These are phyloP conservation scores for Diaporthe citrichinensis DNA, from an alignment of 2,329 filamentous ascomycete species.

Conservation along the genomic window DNA sequence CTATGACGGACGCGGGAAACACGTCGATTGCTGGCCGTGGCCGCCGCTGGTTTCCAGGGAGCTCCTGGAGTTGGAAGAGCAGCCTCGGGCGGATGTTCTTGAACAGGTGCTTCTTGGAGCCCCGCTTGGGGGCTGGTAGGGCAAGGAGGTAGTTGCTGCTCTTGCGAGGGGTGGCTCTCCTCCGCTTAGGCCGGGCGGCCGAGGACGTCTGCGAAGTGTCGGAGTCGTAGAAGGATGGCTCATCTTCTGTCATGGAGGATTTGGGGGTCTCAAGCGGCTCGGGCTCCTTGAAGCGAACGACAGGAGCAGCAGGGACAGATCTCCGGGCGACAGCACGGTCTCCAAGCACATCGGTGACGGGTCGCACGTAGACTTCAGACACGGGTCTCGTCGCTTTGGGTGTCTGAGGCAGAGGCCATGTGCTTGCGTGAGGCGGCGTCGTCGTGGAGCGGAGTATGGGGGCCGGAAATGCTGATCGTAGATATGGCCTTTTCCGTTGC, in stretches of 20 bases:
- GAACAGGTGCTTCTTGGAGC: slow-evolving; percentile 74
- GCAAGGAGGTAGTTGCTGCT: slow-evolving; percentile 78
- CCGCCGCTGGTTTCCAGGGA: slow-evolving; percentile 69
- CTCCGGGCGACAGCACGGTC: slow-evolving; percentile 41
- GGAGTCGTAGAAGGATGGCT: slow-evolving; percentile 60
- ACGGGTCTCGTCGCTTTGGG: slow-evolving; percentile 30
- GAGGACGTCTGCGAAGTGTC: slow-evolving; percentile 50
- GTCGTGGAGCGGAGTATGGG: slow-evolving; percentile 49
- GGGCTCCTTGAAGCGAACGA: slow-evolving; percentile 63
- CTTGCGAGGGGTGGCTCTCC: slow-evolving; percentile 62
- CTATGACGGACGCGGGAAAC: slow-evolving; percentile 75
- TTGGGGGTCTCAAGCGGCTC: slow-evolving; percentile 46
- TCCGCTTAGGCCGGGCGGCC: slow-evolving; percentile 47
- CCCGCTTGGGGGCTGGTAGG: slow-evolving; percentile 73
- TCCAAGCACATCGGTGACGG: slow-evolving; percentile 56
- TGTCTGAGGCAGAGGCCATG: slow-evolving; percentile 31
- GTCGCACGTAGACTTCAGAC: slow-evolving; percentile 45
- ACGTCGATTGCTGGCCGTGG: slow-evolving; percentile 80
- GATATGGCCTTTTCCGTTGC: slow-evolving; percentile 55
- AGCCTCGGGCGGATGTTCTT: slow-evolving; percentile 77
- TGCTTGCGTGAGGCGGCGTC: slow-evolving; percentile 33
- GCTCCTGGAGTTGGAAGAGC: slow-evolving; percentile 78
- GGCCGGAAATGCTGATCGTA: slow-evolving; percentile 59
- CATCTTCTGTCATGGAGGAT: slow-evolving; percentile 63
- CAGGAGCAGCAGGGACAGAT: slow-evolving; percentile 44